Base-by-base conservation (phyloP, 73 alveolate genomes). In the Paramecium caudatum region DNA sequence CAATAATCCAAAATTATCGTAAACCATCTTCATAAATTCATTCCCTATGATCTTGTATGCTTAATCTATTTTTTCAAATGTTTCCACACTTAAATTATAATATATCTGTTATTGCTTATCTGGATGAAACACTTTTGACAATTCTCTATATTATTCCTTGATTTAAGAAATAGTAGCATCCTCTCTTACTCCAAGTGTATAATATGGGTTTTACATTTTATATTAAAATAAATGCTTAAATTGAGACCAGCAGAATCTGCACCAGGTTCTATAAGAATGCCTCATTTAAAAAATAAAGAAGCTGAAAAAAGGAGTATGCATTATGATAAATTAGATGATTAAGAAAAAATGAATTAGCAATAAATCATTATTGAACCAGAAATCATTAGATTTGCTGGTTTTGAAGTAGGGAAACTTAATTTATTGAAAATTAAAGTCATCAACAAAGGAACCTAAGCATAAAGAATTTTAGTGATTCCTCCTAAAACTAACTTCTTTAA, bases 401-500 rank as follows among this genome's bases (percentile, higher is more conserved):
- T 96, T 92, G 99, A 97, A 93, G 63, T 92, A 9, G 90, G 82
- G 48, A 97, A 96, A 92, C 93, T 94, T 41, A 93, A 92, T 82
- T 94, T 97, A 81, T 65, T 91, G 41, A 95, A 95, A 88, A 94
- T 96, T 50, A 83, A 87, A 43, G 91, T 97, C 13, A 96, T 97
- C 55, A 97, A 97, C 74, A 96, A 96, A 90, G 92, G 98, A 4
- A 94, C 95, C 55, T 91, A 92, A 47, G 96, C 99, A 19, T 94
- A 97, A 91, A 85, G 99, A 82, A 92, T 97, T 65, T 96, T 95
- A 61, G 95, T 97, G n/a, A 93, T 97, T 32, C 99, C 99, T 25
- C 98, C 99, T 34, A 92, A 95, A 39, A 94, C 99, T 12, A 88
- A 94, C 7, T 95, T 87, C 83, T 97, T 97, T 96, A 96, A 95